Evolutionary conservation across 768 basidiomycete species (phyloP), one percentile per base, ranked within the genome.

Genomic region (Lentinus tigrinus): DNA sequence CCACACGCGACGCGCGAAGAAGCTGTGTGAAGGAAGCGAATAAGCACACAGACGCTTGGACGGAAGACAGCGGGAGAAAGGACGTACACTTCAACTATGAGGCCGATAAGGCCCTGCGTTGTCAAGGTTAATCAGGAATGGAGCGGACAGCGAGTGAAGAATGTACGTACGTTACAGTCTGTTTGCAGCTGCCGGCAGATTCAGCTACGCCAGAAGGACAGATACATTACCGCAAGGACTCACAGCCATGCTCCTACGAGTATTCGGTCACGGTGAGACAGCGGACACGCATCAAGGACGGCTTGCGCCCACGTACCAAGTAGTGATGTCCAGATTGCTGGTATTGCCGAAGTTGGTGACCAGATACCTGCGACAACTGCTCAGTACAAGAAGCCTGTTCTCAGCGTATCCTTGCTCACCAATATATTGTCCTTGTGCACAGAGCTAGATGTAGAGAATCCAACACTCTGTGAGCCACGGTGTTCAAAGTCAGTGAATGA

Each of bases 1-100:
- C 77, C 77, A 80, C 16, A 81, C 78, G 50, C 81, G 76, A 11
- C 78, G 79, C 36, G 79, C 79, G 63, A 82, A 83, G 68, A 81
- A 83, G 60, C 80, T 82, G 57, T 10, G 14, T n/a, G n/a, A n/a
- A n/a, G n/a, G n/a, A 47, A 36, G 26, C 28, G 23, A 42, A 37
- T 34, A 23, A 24, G 43, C 39, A 11, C 14, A 40, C n/a, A 23
- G 19, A 23, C 43, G n/a, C 13, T 3, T 19, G 8, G 21, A 46
- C 28, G 27, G 27, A 55, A 24, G 7, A 36, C 11, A 3, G 40
- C 19, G 34, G 36, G 43, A 10, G n/a, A 42, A 11, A 27, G 40
- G 47, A 54, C 68, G 34, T 58, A 80, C 79, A 75, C 75, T 68
- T 82, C 75, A 3, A 80, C 80, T 13, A 81, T 78, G 27, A 81